Base-by-base conservation (phyloP, 2,329 filamentous ascomycete genomes). In the Cladophialophora immunda region DNA sequence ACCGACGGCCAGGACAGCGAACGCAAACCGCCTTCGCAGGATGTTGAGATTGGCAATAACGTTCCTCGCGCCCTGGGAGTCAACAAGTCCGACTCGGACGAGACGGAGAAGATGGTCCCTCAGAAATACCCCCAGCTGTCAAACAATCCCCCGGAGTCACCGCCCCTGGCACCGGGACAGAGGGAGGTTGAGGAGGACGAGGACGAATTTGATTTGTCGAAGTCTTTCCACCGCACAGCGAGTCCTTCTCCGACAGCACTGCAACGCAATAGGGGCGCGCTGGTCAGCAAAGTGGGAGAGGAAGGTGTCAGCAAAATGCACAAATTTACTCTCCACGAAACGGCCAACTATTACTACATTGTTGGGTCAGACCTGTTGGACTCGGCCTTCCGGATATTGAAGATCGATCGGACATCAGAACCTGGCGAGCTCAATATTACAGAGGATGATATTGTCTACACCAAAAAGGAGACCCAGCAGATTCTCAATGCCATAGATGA, bases 321-420 rank as follows among this genome's bases (percentile, higher is more conserved):
- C 82, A 96, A 95, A 75, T 98, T 97, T 79, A 95, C 92, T n/a
- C 82, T 99, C 25, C 98, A 99, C 79, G 95, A 99, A 81, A 99
- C 95, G 2, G 92, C 92, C 13, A 93, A 90, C 63, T 88, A 93
- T 60, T 99, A 95, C 79, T 99, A 97, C 78, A 90, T 99, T 70
- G 93, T 98, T 19, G 95, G 95, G 15, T 91, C 92, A 59, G 95
- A 99, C 76, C 88, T 97, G 64, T 90, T 93, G 72, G 95, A 98
- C 78, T 90, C 88, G 74, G 89, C 91, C 29, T 98, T 95, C 78
- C 89, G 94, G 59, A 93, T 99, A 64, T 82, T 99, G 76, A 97
- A 98, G 79, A 96, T 99, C 73, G 94, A 98, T 77, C 89, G 95
- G 54, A 97, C 92, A 4, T 89, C 90, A 30, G 92, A 94, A 72